Evolutionary conservation across 2,329 filamentous ascomycete genomes (phyloP).

Genomic region (Aureobasidium sp.): DNA sequence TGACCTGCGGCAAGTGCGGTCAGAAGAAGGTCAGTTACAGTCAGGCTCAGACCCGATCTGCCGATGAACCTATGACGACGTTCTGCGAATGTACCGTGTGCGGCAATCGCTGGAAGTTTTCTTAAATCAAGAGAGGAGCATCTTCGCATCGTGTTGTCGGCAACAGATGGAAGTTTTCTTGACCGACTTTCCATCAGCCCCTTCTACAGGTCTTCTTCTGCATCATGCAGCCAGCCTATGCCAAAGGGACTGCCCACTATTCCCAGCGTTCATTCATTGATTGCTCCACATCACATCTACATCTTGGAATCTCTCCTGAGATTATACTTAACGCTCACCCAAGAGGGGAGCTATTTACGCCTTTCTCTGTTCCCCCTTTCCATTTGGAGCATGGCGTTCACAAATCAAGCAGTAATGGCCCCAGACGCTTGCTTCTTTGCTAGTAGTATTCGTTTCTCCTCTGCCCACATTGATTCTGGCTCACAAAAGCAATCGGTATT

Average conservation of each 20-base stretch:
- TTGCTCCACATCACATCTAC: no score
- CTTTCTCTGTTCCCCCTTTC: no score
- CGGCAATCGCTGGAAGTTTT: slow-evolving; percentile 43
- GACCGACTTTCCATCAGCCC: no score
- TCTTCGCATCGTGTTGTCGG: no score
- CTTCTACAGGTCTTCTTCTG: no score
- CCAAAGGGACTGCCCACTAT: no score
- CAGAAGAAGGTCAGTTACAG: slow-evolving; percentile 92
- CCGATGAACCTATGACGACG: slow-evolving; percentile 74
- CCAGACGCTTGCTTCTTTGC: background rate
- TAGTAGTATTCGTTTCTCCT: background rate
- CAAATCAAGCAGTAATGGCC: background rate
- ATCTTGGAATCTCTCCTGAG: no score
- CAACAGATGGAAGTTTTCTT: no score
- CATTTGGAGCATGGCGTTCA: background rate
- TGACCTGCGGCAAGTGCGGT: slow-evolving; percentile 87
- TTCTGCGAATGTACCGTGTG: slow-evolving; percentile 47
- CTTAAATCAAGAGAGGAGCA: slow-evolving; percentile 17
- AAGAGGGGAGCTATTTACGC: background rate
- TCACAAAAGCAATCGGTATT: background rate
- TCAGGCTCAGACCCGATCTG: slow-evolving; percentile 89
- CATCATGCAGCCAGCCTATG: no score
- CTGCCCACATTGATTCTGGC: no score
- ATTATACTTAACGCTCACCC: background rate
- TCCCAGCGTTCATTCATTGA: no score